Percentiles rank a stretch among this genome's conserved stretches.
Evolutionary conservation across 257 asterid species (phyloP).

Genomic region (Salvia miltiorrhiza): DNA sequence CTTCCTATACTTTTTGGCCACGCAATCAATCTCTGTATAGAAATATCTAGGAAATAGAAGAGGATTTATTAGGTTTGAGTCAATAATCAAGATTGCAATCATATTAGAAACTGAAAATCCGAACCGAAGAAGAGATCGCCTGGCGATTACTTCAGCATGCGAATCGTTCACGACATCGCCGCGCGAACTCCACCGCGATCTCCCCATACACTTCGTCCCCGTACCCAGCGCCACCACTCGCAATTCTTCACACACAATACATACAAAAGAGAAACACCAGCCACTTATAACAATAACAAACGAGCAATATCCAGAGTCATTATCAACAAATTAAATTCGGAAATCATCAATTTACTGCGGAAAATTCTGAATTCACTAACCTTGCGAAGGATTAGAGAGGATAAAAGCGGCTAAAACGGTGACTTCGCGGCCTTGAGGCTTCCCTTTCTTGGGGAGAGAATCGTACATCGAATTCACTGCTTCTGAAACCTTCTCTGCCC

Average conservation of each 20-base stretch:
- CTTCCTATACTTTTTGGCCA: slow-evolving; percentile 21
- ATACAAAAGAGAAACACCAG: slow-evolving; percentile 1
- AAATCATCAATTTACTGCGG: neutral
- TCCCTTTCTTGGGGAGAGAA: slow-evolving; percentile 81
- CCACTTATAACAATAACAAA: neutral
- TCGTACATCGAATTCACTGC: slow-evolving; percentile 47
- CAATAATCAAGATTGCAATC: neutral
- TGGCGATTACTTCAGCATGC: slow-evolving; percentile 88
- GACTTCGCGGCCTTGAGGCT: slow-evolving; percentile 97
- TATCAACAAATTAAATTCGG: neutral
- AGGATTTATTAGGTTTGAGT: slow-evolving; percentile 7
- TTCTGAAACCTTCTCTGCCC: slow-evolving; percentile 60
- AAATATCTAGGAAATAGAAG: slow-evolving; percentile 55
- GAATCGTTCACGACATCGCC: slow-evolving; percentile 94
- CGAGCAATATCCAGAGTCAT: neutral
- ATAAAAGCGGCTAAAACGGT: slow-evolving; percentile 93
- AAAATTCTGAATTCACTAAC: slow-evolving; percentile 25
- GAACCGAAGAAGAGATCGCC: slow-evolving; percentile 84
- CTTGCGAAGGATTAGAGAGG: slow-evolving; percentile 59
- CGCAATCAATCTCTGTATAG: slow-evolving; percentile 51
- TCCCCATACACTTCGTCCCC: slow-evolving; percentile 90
- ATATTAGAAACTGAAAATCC: neutral
- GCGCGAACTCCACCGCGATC: slow-evolving; percentile 49
- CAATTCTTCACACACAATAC: slow-evolving; percentile 37
- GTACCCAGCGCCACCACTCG: slow-evolving; percentile 86